phyloP scores from a whole-genome alignment of 345 rosid species.

The Brassica incana region DNA sequence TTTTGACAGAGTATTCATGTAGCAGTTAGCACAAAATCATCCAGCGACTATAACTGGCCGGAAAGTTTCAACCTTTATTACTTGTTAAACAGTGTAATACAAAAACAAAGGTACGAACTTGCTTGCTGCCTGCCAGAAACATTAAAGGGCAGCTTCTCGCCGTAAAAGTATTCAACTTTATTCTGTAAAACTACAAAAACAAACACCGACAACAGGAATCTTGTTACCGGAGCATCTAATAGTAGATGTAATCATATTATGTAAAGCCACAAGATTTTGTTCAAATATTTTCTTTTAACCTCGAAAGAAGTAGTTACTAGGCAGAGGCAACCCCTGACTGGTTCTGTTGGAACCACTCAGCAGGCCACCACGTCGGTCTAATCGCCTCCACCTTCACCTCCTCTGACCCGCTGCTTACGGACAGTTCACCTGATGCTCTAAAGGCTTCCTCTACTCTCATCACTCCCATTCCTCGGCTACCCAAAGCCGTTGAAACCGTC shows the following conservation, averaged over 20 bases:
- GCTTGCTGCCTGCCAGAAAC: conserved; percentile 13
- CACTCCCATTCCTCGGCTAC: conserved; percentile 73
- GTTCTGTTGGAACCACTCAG: conserved; percentile 63
- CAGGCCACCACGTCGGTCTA: conserved; percentile 87
- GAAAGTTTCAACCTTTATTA: conserved; percentile 17
- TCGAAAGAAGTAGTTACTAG: conserved; percentile 26
- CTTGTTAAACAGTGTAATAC: conserved; percentile 21
- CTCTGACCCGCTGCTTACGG: conserved; percentile 50
- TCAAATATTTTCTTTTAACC: not conserved
- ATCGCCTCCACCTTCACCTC: conserved; percentile 62
- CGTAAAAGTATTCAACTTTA: conserved; percentile 7
- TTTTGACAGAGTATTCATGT: not conserved
- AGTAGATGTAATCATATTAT: not conserved
- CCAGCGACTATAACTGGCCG: not conserved
- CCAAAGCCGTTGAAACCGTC: conserved; percentile 64
- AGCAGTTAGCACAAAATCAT: not conserved
- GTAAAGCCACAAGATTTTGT: conserved; percentile 6
- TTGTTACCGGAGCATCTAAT: not conserved
- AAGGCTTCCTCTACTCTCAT: conserved; percentile 71
- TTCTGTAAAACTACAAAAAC: not conserved
- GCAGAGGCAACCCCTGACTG: conserved; percentile 43
- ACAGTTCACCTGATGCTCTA: conserved; percentile 43
- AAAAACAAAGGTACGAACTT: conserved; percentile 21
- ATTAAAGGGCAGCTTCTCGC: conserved; percentile 7
- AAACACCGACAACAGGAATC: not conserved